These are phyloP conservation scores for Atkinsonella texensis DNA, from an alignment of 2,329 filamentous ascomycete species.

Conservation along the genomic window DNA sequence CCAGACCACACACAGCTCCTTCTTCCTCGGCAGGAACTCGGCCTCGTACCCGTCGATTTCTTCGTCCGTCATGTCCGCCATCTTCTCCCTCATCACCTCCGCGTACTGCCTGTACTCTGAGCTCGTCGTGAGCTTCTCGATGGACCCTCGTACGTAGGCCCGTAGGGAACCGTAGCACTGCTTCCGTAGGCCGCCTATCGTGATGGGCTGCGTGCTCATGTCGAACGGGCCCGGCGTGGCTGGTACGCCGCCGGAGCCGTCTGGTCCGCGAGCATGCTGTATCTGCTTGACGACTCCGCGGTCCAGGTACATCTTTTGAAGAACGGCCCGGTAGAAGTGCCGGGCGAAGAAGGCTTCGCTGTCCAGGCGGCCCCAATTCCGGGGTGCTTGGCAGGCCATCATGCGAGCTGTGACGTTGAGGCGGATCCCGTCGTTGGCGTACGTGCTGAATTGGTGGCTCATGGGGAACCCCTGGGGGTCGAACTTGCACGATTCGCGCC, in stretches of 20 bases:
- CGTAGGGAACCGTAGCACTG: constrained; percentile 63
- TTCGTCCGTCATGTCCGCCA: constrained; percentile 59
- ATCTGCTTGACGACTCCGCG: constrained; percentile 59
- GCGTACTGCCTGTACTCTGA: constrained; percentile 46
- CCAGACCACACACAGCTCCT: constrained; percentile 82
- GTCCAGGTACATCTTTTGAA: constrained; percentile 90
- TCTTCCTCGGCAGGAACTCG: constrained; percentile 52
- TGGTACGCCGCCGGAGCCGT: neutral
- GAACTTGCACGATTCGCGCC: constrained; percentile 54
- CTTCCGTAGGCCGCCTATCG: constrained; percentile 77
- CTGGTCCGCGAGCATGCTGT: constrained; percentile 20
- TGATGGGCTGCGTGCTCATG: constrained; percentile 62
- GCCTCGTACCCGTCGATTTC: constrained; percentile 62
- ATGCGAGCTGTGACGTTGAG: constrained; percentile 94
- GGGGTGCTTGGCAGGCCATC: constrained; percentile 94
- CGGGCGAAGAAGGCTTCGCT: constrained; percentile 82
- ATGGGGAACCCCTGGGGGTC: constrained; percentile 93
- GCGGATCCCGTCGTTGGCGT: constrained; percentile 53
- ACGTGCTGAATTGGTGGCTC: constrained; percentile 55
- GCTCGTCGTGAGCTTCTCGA: constrained; percentile 57
- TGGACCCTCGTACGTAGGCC: constrained; percentile 68
- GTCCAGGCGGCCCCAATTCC: constrained; percentile 77
- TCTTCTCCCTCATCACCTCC: constrained; percentile 49
- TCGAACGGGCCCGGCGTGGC: constrained; percentile 29
- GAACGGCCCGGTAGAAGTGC: constrained; percentile 81